Evolutionary conservation across 163 green algal species (phyloP).

Genomic region (Chlorella variabilis): DNA sequence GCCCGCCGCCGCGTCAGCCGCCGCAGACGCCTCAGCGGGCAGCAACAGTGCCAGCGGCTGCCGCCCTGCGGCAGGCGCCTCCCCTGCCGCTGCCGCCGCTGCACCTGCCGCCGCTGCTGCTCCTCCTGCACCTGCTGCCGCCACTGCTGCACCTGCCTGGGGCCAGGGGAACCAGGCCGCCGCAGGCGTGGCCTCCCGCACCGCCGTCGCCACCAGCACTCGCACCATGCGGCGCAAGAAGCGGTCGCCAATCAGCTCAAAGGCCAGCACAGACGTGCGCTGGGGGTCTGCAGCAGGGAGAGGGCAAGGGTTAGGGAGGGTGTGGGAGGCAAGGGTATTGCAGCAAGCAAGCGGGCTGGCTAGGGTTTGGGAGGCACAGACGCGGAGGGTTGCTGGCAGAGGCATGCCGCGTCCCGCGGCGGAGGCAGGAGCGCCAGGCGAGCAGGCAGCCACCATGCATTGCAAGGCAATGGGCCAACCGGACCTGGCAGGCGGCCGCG

Average conservation of each 20-base stretch:
- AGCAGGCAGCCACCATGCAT: no score
- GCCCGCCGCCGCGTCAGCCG: background rate
- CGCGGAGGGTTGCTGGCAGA: no score
- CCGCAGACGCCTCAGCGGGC: no score
- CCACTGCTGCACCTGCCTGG: background rate
- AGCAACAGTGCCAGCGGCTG: no score
- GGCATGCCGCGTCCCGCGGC: no score
- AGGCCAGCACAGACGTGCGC: constrained; percentile 33
- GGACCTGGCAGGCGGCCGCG: constrained; percentile 5
- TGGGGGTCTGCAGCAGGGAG: background rate
- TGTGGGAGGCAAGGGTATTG: background rate
- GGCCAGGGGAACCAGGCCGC: background rate
- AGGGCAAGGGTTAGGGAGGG: background rate
- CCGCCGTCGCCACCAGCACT: constrained; percentile 56
- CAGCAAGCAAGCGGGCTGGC: background rate
- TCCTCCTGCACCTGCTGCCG: background rate
- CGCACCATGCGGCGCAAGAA: constrained; percentile 71
- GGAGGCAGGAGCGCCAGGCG: no score
- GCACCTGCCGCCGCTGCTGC: background rate
- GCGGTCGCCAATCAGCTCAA: constrained; percentile 68
- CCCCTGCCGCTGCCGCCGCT: constrained; percentile 1
- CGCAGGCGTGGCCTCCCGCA: constrained; percentile 40
- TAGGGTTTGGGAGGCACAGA: no score
- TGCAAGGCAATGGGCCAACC: no score
- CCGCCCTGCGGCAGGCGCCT: no score